phyloP scores from a whole-genome alignment of 1,284 basidiomycete species.

The Mycosarcoma maydis region DNA sequence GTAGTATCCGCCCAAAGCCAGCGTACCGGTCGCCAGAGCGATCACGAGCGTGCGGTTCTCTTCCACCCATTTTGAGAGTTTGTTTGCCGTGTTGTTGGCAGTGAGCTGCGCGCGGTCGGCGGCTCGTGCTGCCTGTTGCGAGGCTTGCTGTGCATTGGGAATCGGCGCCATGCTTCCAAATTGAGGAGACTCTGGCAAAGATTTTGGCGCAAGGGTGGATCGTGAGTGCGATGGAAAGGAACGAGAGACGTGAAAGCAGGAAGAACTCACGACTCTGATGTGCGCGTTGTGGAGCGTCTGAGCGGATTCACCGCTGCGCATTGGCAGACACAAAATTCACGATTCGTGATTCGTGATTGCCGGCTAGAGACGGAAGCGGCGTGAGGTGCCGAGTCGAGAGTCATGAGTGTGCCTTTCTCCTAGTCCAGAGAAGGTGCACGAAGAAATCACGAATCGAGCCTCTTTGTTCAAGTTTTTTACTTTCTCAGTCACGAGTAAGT shows the following conservation, averaged over 20 bases:
- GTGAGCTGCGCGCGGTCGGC: constrained; percentile 45
- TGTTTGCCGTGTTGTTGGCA: constrained; percentile 54
- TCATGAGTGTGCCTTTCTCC: too few species aligned
- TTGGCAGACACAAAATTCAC: too few species aligned
- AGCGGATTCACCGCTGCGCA: not conserved
- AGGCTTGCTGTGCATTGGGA: constrained; percentile 46
- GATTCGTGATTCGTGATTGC: too few species aligned
- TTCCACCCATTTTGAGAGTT: constrained; percentile 59
- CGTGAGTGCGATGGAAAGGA: not conserved
- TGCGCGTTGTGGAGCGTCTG: constrained; percentile 10
- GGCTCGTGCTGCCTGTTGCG: constrained; percentile 45
- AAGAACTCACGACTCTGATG: constrained; percentile 6
- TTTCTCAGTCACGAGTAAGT: too few species aligned
- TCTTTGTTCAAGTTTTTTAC: not conserved
- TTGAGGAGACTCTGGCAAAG: not conserved
- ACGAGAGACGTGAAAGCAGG: not conserved
- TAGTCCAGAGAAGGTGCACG: constrained; percentile 24
- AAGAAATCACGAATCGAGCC: constrained; percentile 20
- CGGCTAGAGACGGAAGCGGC: constrained; percentile 7
- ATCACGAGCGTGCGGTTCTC: constrained; percentile 61
- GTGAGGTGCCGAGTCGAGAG: too few species aligned
- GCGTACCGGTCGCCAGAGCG: constrained; percentile 56
- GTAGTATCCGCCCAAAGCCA: constrained; percentile 61
- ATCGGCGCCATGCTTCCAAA: constrained; percentile 38
- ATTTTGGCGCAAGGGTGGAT: not conserved